Percentiles rank a stretch among this genome's conserved stretches.
These are phyloP conservation scores for Yarrowia galli DNA, from an alignment of 1,139 yeast species.

Conservation along the genomic window DNA sequence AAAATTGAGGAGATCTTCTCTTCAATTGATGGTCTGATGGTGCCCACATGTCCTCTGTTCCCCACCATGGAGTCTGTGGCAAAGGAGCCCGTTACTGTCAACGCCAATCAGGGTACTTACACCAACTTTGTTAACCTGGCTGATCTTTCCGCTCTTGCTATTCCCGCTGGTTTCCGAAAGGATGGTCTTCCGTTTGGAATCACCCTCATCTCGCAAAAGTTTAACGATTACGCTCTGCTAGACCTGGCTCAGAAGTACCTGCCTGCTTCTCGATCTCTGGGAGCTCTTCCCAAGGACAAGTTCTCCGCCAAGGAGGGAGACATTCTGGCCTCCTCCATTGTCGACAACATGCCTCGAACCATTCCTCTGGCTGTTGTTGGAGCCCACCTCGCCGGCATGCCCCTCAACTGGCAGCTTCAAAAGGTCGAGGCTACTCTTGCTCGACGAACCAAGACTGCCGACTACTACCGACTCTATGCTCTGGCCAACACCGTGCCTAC, in stretches of 20 bases:
- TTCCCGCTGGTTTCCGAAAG: constrained; percentile 83
- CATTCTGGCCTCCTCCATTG: constrained; percentile 52
- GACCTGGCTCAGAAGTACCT: constrained; percentile 81
- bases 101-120: constrained; percentile 94
- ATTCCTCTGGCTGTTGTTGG: constrained; percentile 92
- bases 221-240: constrained; percentile 85
- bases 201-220: constrained; percentile 79
- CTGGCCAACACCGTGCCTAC: constrained; percentile 71
- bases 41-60: constrained; percentile 93
- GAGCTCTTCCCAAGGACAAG: constrained; percentile 51
- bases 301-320: constrained; percentile 51
- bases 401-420: constrained; percentile 92
- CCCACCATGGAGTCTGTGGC: constrained; percentile 78
- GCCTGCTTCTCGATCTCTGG: constrained; percentile 59
- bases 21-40: constrained; percentile 74
- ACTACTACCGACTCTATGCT: constrained; percentile 80
- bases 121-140: constrained; percentile 96
- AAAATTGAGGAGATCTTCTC: constrained; percentile 63
- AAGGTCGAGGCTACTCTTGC: constrained; percentile 78
- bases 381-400: constrained; percentile 88
- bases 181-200: constrained; percentile 93
- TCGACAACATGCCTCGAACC: constrained; percentile 52
- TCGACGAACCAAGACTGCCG: constrained; percentile 70
- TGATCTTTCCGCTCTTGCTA: constrained; percentile 87
- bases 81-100: constrained; percentile 79